phyloP scores from a whole-genome alignment of 495 filamentous ascomycete genomes.

The Penicillium mononematosum region DNA sequence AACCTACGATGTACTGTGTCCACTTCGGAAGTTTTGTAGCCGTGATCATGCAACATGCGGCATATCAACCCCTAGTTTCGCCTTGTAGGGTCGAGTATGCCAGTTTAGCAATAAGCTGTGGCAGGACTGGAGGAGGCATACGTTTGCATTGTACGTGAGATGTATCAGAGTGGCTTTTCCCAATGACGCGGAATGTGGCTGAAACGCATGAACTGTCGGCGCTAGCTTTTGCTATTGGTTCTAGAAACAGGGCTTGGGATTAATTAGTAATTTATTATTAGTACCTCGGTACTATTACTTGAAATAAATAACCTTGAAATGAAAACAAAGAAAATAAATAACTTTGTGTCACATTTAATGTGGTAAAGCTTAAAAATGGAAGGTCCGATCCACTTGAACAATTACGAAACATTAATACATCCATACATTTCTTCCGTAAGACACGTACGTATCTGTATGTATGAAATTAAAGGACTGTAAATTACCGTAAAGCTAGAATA shows the following conservation, averaged over 20 bases:
- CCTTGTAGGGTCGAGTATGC: neutral
- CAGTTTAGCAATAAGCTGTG: neutral
- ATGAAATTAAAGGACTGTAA: neutral
- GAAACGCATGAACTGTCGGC: neutral
- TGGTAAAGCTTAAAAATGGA: too few relatives aligned
- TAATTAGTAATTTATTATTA: neutral
- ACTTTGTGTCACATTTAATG: too few relatives aligned
- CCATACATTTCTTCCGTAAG: neutral
- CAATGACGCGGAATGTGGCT: neutral
- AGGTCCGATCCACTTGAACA: too few relatives aligned
- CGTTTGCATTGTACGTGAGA: neutral
- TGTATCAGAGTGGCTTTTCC: neutral
- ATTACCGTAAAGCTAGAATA: neutral
- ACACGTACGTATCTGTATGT: neutral
- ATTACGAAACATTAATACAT: neutral
- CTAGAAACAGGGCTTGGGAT: neutral
- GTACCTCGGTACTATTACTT: too few relatives aligned
- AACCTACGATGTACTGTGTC: neutral
- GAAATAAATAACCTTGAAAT: neutral
- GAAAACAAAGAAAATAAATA: too few relatives aligned
- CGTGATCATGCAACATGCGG: neutral
- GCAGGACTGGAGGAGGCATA: neutral
- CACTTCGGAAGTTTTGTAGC: neutral
- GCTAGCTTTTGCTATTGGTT: too few relatives aligned
- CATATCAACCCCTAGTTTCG: neutral